Evolutionary conservation across 129 eudicot species (phyloP).

Genomic region (Artemisia argyi): DNA sequence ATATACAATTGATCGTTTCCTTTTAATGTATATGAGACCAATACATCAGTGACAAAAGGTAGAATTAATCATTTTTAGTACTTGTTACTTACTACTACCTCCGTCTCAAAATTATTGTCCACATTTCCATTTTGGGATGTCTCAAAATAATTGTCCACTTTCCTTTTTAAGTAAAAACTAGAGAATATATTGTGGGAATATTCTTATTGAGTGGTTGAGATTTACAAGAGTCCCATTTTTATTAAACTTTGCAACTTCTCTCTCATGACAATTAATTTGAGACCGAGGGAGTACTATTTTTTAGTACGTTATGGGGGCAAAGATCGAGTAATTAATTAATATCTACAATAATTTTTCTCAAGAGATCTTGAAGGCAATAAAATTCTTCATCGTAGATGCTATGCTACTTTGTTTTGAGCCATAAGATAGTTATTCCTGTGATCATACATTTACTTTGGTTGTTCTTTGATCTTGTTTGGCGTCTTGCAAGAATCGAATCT

Average conservation of each 20-base stretch:
- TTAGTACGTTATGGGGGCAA: constrained; percentile 14
- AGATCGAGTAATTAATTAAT: constrained; percentile 25
- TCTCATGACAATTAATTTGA: no score
- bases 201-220: no score
- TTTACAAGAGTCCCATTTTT: no score
- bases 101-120: no score
- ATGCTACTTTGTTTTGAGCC: constrained; percentile 29
- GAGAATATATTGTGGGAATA: no score
- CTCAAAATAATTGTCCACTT: no score
- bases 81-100: constrained; percentile 1
- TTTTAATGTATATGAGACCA: constrained; percentile 37
- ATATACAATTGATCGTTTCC: no score
- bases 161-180: no score
- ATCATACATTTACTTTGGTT: constrained; percentile 31
- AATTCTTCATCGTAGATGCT: constrained; percentile 32
- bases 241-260: no score
- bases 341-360: constrained; percentile 32
- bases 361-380: constrained; percentile 18
- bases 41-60: constrained; percentile 19
- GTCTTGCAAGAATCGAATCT: constrained; percentile 59
- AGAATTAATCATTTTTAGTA: constrained; percentile 26
- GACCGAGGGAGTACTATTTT: no score
- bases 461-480: constrained; percentile 54
- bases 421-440: constrained; percentile 21
- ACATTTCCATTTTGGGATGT: no score